Evolutionary conservation across 108 stramenopile species (phyloP).

Genomic region (Cyclostephanos tholiformis): DNA sequence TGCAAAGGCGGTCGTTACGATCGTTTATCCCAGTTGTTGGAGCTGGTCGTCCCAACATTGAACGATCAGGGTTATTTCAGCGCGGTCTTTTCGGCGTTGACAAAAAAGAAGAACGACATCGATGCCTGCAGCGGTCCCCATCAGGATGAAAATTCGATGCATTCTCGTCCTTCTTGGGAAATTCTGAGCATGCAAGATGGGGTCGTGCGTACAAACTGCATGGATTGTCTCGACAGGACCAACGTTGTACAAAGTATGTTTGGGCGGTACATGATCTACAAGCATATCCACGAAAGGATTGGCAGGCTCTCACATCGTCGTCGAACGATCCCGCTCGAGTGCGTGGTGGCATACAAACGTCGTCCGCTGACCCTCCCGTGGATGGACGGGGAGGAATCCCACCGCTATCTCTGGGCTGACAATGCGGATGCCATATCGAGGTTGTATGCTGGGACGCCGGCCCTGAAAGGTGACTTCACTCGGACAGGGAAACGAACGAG

Average conservation of each 20-base stretch:
- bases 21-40: slow-evolving; percentile 73
- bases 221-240: slow-evolving; percentile 98
- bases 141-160: not conserved
- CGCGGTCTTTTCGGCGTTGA: slow-evolving; percentile 6
- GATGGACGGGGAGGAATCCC: slow-evolving; percentile 66
- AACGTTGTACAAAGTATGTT: slow-evolving; percentile 97
- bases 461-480: slow-evolving; percentile 95
- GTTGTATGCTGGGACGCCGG: slow-evolving; percentile 94
- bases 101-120: not conserved
- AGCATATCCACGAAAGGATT: slow-evolving; percentile 48
- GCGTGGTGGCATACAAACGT: slow-evolving; percentile 27
- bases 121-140: not conserved
- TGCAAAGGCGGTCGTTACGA: slow-evolving; percentile 90
- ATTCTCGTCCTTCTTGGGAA: slow-evolving; percentile 29
- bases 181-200: slow-evolving; percentile 74
- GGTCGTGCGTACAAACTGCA: slow-evolving; percentile 96
- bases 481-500: slow-evolving; percentile 90
- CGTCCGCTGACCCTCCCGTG: slow-evolving; percentile 68
- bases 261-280: slow-evolving; percentile 76
- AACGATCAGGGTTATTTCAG: slow-evolving; percentile 72
- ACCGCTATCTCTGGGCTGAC: slow-evolving; percentile 87
- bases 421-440: slow-evolving; percentile 92
- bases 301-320: slow-evolving; percentile 16
- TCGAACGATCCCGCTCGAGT: slow-evolving; percentile 46
- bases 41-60: slow-evolving; percentile 66